Percentiles rank a stretch among this genome's conserved stretches.
phyloP scores from a whole-genome alignment of 2,329 filamentous ascomycete genomes.

The Pseudogymnoascus destructans region DNA sequence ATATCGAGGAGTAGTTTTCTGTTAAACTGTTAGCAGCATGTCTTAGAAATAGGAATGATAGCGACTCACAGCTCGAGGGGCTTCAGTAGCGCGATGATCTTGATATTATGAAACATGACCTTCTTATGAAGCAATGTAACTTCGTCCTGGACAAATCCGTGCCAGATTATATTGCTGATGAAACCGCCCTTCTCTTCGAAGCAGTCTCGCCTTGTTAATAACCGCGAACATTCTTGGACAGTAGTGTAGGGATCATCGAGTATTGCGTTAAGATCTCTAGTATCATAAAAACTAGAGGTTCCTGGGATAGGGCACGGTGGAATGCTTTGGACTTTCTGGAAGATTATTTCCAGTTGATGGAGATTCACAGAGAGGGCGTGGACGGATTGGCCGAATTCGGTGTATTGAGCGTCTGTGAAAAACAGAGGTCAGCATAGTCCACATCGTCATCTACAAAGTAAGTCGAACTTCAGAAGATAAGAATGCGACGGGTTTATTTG shows the following conservation, averaged over 20 bases:
- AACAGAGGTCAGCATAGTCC: background rate
- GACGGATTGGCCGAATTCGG: background rate
- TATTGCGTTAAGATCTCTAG: background rate
- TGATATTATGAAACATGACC: conserved; percentile 14
- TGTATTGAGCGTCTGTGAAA: background rate
- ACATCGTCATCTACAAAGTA: background rate
- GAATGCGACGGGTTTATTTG: background rate
- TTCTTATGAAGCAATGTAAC: conserved; percentile 13
- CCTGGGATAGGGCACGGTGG: background rate
- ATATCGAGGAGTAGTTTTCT: conserved; percentile 1
- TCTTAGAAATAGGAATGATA: background rate
- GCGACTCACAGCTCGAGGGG: conserved; percentile 13
- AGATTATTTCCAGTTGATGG: background rate
- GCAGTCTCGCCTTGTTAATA: conserved; percentile 11
- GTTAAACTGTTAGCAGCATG: background rate
- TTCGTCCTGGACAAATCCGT: conserved; percentile 13
- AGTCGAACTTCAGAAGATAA: background rate
- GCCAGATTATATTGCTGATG: conserved; percentile 15
- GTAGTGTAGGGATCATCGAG: background rate
- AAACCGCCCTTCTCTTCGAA: conserved; percentile 14
- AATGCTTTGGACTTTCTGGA: background rate
- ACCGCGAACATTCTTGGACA: background rate
- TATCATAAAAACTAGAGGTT: background rate
- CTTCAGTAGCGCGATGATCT: conserved; percentile 14
- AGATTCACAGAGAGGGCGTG: background rate